These are phyloP conservation scores for Cyathus striatus DNA, from an alignment of 768 basidiomycete species.

Conservation along the genomic window DNA sequence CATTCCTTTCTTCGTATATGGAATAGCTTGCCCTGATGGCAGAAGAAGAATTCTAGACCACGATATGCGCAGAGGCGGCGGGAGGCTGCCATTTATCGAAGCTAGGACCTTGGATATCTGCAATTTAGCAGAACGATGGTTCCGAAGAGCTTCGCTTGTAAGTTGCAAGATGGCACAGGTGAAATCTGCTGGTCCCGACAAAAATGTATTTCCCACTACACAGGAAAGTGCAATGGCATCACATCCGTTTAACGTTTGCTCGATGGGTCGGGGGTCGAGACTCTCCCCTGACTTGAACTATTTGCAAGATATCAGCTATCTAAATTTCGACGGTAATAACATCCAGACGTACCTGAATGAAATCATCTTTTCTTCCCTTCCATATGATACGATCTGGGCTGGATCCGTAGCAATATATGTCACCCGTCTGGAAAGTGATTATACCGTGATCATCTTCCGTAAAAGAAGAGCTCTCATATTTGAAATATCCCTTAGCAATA, in stretches of 20 bases:
- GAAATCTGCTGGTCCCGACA: conserved; percentile 19
- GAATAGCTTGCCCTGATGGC: conserved; percentile 17
- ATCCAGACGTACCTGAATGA: conserved; percentile 18
- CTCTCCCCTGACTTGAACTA: conserved; percentile 28
- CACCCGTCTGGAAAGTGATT: conserved; percentile 26
- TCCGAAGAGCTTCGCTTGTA: not conserved
- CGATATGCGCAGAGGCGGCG: conserved; percentile 25
- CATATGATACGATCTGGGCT: conserved; percentile 15
- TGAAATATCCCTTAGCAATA: conserved; percentile 22
- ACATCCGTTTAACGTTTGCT: conserved; percentile 18
- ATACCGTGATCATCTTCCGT: conserved; percentile 15
- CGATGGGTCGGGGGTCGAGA: conserved; percentile 26
- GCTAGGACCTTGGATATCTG: conserved; percentile 23
- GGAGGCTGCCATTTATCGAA: conserved; percentile 20
- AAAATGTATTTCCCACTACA: conserved; percentile 28
- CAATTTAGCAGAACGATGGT: conserved; percentile 7
- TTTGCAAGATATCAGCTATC: not conserved
- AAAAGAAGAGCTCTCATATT: conserved; percentile 20
- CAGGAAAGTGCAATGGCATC: conserved; percentile 19
- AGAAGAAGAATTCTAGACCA: conserved; percentile 25
- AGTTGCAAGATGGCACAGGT: conserved; percentile 26
- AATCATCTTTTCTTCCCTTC: conserved; percentile 30
- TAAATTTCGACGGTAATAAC: not conserved
- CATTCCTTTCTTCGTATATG: conserved; percentile 23
- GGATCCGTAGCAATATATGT: conserved; percentile 20